Conservation (phyloP, 305 asterid species). For the Fraxinus platypoda region DNA sequence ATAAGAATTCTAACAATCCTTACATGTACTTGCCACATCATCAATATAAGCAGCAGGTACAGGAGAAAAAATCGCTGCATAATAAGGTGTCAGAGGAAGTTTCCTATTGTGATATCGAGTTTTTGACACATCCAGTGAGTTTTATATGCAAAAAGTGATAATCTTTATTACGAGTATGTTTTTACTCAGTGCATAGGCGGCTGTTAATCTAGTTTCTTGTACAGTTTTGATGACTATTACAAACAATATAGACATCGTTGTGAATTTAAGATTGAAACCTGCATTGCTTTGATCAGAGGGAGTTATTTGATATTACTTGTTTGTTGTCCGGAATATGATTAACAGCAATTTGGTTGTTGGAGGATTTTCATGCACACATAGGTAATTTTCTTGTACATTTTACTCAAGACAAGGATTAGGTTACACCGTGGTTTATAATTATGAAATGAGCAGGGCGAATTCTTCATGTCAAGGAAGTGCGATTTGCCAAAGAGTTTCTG, state of each 20-base stretch:
- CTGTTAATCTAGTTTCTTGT: not conserved
- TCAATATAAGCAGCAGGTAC: conserved; percentile 40
- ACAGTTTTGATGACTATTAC: not conserved
- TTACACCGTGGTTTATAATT: not conserved
- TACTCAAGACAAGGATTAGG: not conserved
- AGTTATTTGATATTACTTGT: not conserved
- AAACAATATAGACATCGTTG: not conserved
- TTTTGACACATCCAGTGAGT: conserved; percentile 48
- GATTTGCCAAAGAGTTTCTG: not conserved
- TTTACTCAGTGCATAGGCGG: not conserved
- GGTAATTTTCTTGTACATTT: not conserved
- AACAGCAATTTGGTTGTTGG: not conserved
- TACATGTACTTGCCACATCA: conserved; percentile 49
- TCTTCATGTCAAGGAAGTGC: not conserved
- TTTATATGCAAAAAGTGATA: not conserved
- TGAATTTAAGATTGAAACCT: not conserved
- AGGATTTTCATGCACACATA: not conserved
- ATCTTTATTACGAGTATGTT: not conserved
- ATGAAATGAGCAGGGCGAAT: not conserved
- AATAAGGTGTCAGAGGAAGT: conserved; percentile 41
- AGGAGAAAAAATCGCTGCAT: conserved; percentile 29
- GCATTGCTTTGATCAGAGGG: conserved; percentile 1
- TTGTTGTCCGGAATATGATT: not conserved
- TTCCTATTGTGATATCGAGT: conserved; percentile 34
- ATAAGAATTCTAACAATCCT: conserved; percentile 24